A percentile compares a stretch with the other conserved stretches of the same genome.
phyloP scores from a whole-genome alignment of 352 stramenopile genomes.

The Pythium sukuiense region DNA sequence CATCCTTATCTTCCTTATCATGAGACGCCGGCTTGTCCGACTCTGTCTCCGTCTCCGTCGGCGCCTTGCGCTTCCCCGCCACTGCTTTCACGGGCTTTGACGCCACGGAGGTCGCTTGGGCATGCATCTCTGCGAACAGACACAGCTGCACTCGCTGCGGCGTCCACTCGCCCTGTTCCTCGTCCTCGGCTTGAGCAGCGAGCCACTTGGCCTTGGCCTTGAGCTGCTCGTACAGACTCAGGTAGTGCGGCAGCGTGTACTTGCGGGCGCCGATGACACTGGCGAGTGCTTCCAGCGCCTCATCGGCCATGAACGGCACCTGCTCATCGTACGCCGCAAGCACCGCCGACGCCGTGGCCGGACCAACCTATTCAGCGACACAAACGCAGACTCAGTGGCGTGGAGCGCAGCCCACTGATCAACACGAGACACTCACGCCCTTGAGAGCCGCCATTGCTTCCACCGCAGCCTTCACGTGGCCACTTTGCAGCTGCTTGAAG shows the following conservation, averaged over 20 bases:
- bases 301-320: conserved; percentile 79
- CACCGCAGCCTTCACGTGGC: conserved; percentile 38
- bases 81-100: conserved; percentile 11
- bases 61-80: conserved; percentile 19
- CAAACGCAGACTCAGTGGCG: not conserved
- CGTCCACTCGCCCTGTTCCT: conserved; percentile 42
- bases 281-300: conserved; percentile 71
- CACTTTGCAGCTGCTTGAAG: conserved; percentile 42
- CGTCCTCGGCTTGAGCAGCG: conserved; percentile 36
- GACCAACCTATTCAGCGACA: conserved; percentile 49
- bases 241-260: conserved; percentile 76
- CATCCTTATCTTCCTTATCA: not conserved
- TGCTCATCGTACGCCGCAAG: conserved; percentile 65
- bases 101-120: not conserved
- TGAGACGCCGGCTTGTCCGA: not conserved
- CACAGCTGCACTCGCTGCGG: conserved; percentile 71
- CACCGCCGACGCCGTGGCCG: conserved; percentile 71
- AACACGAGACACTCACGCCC: conserved; percentile 44
- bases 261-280: conserved; percentile 68
- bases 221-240: conserved; percentile 59
- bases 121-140: conserved; percentile 50
- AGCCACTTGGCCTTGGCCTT: conserved; percentile 57
- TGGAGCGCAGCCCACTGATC: not conserved
- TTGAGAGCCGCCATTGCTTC: conserved; percentile 64
- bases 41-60: not conserved